Evolutionary conservation across 805 yeast genomes (phyloP).

Genomic region (Candida qinlingensis): DNA sequence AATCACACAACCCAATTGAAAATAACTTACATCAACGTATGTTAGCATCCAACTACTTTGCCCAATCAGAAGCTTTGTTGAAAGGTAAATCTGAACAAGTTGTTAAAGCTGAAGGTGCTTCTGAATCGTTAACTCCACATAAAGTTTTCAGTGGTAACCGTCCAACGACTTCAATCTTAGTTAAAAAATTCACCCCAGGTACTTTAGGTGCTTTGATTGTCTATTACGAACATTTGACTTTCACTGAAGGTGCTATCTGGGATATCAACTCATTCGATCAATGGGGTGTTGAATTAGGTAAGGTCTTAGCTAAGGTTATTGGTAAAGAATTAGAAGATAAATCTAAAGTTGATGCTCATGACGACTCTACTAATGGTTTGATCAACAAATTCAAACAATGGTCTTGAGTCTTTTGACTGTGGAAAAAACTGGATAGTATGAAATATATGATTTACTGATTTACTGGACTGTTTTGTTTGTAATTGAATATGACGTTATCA

Average conservation of each 20-base stretch:
- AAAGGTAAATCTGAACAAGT: slow-evolving; percentile 85
- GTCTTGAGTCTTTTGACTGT: slow-evolving; percentile 29
- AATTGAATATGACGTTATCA: too few species aligned
- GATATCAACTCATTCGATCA: slow-evolving; percentile 99
- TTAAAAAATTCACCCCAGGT: slow-evolving; percentile 95
- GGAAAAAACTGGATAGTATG: too few species aligned
- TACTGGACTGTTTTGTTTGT: background rate
- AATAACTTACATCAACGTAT: slow-evolving; percentile 90
- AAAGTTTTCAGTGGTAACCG: slow-evolving; percentile 97
- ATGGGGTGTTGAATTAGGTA: slow-evolving; percentile 99
- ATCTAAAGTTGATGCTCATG: slow-evolving; percentile 61
- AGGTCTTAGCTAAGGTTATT: slow-evolving; percentile 93
- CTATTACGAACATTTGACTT: slow-evolving; percentile 95
- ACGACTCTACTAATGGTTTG: slow-evolving; percentile 85
- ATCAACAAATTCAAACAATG: slow-evolving; percentile 94
- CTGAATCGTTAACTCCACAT: slow-evolving; percentile 86
- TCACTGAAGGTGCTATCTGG: slow-evolving; percentile 99
- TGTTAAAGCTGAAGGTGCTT: slow-evolving; percentile 85
- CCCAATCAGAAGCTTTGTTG: slow-evolving; percentile 97
- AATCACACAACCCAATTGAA: slow-evolving; percentile 96
- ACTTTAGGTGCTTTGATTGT: slow-evolving; percentile 94
- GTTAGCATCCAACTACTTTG: slow-evolving; percentile 99
- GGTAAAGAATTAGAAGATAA: slow-evolving; percentile 78
- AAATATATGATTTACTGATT: background rate
- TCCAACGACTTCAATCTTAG: slow-evolving; percentile 96